Evolutionary conservation across 768 basidiomycete species (phyloP).

Genomic region (Mycena polygramma): DNA sequence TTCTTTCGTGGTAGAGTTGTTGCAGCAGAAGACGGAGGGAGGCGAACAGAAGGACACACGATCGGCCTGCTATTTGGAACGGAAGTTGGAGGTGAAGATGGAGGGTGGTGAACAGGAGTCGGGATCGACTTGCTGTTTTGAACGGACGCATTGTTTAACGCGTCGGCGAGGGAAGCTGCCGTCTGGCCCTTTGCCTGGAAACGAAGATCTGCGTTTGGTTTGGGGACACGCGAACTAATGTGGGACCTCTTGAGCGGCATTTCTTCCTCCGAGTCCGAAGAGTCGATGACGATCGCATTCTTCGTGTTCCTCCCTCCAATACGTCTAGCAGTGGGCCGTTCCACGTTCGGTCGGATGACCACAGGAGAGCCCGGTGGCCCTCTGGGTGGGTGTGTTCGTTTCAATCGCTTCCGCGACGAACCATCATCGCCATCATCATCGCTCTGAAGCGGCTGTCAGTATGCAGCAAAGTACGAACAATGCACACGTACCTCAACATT

Average conservation of each 20-base stretch:
- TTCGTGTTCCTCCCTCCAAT: slow-evolving; percentile 12
- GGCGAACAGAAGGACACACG: neutral
- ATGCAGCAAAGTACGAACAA: neutral
- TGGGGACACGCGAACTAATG: neutral
- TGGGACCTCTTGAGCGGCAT: slow-evolving; percentile 15
- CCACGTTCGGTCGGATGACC: neutral
- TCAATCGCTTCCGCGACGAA: slow-evolving; percentile 1
- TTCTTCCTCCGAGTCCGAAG: slow-evolving; percentile 27
- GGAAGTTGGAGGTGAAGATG: slow-evolving; percentile 7
- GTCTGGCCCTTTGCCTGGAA: slow-evolving; percentile 7
- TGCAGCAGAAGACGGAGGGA: slow-evolving; percentile 3
- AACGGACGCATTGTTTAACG: slow-evolving; percentile 29
- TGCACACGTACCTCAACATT: neutral
- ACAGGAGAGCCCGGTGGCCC: neutral
- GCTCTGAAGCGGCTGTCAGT: slow-evolving; percentile 2
- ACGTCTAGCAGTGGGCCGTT: neutral
- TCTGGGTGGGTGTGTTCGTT: neutral
- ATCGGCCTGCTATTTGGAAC: slow-evolving; percentile 22
- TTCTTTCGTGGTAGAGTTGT: neutral
- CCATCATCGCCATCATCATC: neutral
- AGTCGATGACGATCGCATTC: neutral
- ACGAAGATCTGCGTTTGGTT: neutral
- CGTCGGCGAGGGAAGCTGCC: slow-evolving; percentile 33
- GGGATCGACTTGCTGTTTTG: slow-evolving; percentile 24
- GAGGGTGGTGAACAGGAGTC: neutral